Base-by-base conservation (phyloP, 441 rosid genomes). In the Gossypium aridum region DNA sequence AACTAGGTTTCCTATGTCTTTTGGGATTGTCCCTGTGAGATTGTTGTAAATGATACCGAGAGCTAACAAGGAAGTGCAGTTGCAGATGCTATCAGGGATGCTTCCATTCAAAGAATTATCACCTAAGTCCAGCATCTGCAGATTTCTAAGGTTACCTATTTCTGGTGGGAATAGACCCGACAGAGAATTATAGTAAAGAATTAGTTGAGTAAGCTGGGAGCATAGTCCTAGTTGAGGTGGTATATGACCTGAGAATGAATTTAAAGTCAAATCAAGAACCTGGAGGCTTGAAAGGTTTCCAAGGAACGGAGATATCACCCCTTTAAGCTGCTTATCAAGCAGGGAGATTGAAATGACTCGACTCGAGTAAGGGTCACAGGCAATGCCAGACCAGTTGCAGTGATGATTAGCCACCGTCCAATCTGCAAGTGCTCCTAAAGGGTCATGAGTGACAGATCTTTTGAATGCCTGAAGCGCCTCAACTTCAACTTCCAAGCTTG, bases 371-470 rank as follows among this genome's bases (percentile, higher is more conserved):
- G 78, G 60, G 22, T 87, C 90, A n/a, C 96, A 92, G 26, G 82
- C 77, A 81, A 94, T 80, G 9, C 97, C 97, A 5, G 93, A 82
- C 98, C 98, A 92, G 59, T 86, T 89, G 85, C 98, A 92, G 78
- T 89, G 92, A 43, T 67, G 93, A 60, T 13, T 73, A 72, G 79
- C 78, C 56, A 75, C 82, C 7, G 79, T 88, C 98, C 98, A 92
- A 56, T 84, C 85, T n/a, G 87, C 84, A 12, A 94, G 82, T 2
- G 76, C 85, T 62, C 78, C 88, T 7, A 84, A 80, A 12, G 98
- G 91, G 74, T 94, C 97, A 22, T 43, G 34, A 4, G 82, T 78
- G 71, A 89, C 76, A 53, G 79, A 79, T 54, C 74, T 80, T 79
- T 87, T 89, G 88, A 94, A 92, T 51, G 89, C 89, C 23, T 16